Base-by-base conservation (phyloP, 495 filamentous ascomycete species). In the Daldinia bambusicola region DNA sequence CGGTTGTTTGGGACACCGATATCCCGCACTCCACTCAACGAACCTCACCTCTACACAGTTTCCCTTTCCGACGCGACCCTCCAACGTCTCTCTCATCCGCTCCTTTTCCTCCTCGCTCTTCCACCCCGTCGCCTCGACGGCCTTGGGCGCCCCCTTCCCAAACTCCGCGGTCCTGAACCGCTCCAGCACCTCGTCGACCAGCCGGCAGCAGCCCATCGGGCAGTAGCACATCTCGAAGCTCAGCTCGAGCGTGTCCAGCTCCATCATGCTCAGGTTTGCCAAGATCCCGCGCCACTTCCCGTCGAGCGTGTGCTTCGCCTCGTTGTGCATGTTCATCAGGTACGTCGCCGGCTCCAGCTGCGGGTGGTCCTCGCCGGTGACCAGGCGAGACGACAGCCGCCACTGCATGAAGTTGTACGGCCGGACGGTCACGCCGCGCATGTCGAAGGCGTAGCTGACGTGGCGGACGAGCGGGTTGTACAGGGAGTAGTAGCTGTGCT, bases 221-320 rank as follows among this genome's bases (percentile, higher is more conserved):
- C 59, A 62, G 13, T 62, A 62, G 34, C 59, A 53, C 8, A 52
- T 34, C n/a, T 51, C 41, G 13, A 62, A 40, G 13, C 45, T 22
- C 12, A 53, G 9, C 20, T 31, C 53, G 9, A 18, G 13, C 30
- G 14, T 13, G 12, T 36, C 52, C 7, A 22, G 48, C 0, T 6
- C 0, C 2, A 43, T 4, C 4, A 0, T 2, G 4, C 31, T 1
- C n/a, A 57, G n/a, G n/a, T n/a, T n/a, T n/a, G n/a, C n/a, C n/a
- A n/a, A n/a, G n/a, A n/a, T n/a, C n/a, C n/a, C n/a, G n/a, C n/a
- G n/a, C n/a, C n/a, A n/a, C n/a, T n/a, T n/a, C n/a, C n/a, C n/a
- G n/a, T n/a, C n/a, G n/a, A n/a, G n/a, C n/a, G n/a, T n/a, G n/a
- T n/a, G n/a, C n/a, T n/a, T n/a, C n/a, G n/a, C n/a, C n/a, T n/a